A percentile compares a stretch with the other conserved stretches of the same genome.
These are phyloP conservation scores for Naematelia aurantialba DNA, from an alignment of 768 basidiomycete genomes.

Conservation along the genomic window DNA sequence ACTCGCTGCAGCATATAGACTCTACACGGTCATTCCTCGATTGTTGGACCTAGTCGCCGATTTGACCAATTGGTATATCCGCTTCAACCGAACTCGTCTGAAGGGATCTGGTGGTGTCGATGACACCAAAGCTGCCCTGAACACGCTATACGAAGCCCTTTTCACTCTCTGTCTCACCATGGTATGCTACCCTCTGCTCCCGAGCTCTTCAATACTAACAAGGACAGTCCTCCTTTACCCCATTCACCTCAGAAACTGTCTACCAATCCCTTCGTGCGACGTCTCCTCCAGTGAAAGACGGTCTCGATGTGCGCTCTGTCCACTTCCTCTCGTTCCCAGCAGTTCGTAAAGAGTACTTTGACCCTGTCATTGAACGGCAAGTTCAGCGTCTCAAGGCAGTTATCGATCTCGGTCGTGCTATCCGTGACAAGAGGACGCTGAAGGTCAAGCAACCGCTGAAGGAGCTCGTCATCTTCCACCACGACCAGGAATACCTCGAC, in stretches of 20 bases:
- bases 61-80: conserved; percentile 99
- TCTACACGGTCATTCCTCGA: conserved; percentile 96
- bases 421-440: conserved; percentile 80
- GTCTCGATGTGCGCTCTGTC: conserved; percentile 79
- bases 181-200: conserved; percentile 59
- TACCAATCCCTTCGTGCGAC: conserved; percentile 89
- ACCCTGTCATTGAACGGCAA: conserved; percentile 86
- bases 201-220: too few relatives aligned
- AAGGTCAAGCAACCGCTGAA: conserved; percentile 84
- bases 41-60: conserved; percentile 89
- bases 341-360: conserved; percentile 91
- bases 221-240: conserved; percentile 90
- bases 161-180: conserved; percentile 93
- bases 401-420: conserved; percentile 82
- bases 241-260: conserved; percentile 93
- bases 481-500: conserved; percentile 72
- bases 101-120: conserved; percentile 91
- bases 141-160: conserved; percentile 91
- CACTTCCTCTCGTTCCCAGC: conserved; percentile 94
- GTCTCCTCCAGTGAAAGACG: conserved; percentile 55
- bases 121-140: conserved; percentile 81
- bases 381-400: conserved; percentile 91
- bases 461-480: conserved; percentile 90
- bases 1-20: conserved; percentile 63
- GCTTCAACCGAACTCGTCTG: conserved; percentile 90